Evolutionary conservation across 208 protist species (phyloP).

Genomic region (Acanthamoeba culbertsoni): DNA sequence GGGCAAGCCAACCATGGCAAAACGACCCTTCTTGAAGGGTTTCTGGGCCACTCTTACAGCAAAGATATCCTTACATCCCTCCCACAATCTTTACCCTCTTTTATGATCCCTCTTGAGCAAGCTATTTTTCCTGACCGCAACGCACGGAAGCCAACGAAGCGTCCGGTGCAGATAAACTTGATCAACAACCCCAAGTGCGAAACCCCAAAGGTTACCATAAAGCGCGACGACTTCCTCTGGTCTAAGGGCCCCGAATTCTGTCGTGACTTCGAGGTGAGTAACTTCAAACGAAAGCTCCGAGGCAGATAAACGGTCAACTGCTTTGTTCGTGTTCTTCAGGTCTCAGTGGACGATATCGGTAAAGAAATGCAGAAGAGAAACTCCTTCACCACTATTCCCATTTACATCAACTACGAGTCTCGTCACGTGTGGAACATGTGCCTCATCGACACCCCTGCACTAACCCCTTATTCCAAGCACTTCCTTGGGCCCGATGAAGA

Average conservation of each 20-base stretch:
- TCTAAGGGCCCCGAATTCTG: not conserved
- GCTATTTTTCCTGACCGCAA: not conserved
- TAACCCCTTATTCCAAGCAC: not conserved
- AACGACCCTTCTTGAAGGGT: conserved; percentile 32
- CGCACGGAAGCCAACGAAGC: not conserved
- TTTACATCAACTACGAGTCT: not conserved
- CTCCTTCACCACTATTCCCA: not conserved
- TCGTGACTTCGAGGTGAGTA: not conserved
- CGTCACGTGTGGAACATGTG: not conserved
- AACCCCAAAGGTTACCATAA: not conserved
- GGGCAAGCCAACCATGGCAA: conserved; percentile 48
- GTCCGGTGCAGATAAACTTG: conserved; percentile 22
- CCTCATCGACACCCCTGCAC: conserved; percentile 32
- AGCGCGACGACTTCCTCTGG: conserved; percentile 22
- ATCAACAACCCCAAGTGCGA: not conserved
- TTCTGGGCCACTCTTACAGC: conserved; percentile 53
- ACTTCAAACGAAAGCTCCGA: too few relatives aligned
- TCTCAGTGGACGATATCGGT: not conserved
- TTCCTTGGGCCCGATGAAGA: not conserved
- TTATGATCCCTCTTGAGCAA: not conserved
- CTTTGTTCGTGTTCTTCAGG: too few relatives aligned
- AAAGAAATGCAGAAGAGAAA: conserved; percentile 24
- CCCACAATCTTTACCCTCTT: not conserved
- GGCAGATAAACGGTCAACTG: too few relatives aligned
- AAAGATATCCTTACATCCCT: not conserved